Evolutionary conservation across 345 rosid genomes (phyloP), one percentile per base, ranked within the genome.

Genomic region (Citrus medica): DNA sequence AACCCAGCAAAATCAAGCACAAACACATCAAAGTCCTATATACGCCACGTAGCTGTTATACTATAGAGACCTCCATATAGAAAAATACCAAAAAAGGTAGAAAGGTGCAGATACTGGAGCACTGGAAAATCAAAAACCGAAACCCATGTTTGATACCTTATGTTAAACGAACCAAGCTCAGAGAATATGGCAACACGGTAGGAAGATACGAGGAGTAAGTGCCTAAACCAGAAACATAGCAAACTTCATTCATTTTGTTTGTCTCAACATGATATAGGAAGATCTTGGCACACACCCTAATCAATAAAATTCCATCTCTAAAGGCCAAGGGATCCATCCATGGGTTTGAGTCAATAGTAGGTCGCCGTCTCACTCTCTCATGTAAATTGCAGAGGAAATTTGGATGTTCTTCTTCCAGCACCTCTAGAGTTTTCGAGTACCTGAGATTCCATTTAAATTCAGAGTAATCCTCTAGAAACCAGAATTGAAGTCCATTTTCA

Each of bases 321-420:
- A 85, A 82, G 35, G 90, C 84, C 66, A 87, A 58, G 4, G 88
- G 88, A 76, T 84, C 86, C 68, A 84, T 58, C 85, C 87, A 82
- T 6, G 83, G 75, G 13, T 13, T 30, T 42, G 22, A 51, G 42
- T 74, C 75, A 64, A 22, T 12, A 7, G n/a, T 25, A 42, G 8
- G 9, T 14, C 38, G 40, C 21, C 10, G 42, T 28, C 13, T 73
- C 66, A 83, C 75, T 80, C 74, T 80, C 28, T n/a, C 61, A 0
- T 25, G 67, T 53, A 84, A 63, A 17, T 83, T 79, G 76, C 32
- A 17, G 24, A 76, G 6, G 73, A 76, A 66, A 5, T 21, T 2
- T 46, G 82, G 53, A 67, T 85, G 75, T 42, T 85, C 81, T n/a
- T 75, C 74, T 69, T 87, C 88, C 77, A 87, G 63, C 77, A 10